Percentiles rank a stretch among this genome's conserved stretches.
phyloP scores from a whole-genome alignment of 2,329 filamentous ascomycete genomes.

The Xylariaceae sp. region DNA sequence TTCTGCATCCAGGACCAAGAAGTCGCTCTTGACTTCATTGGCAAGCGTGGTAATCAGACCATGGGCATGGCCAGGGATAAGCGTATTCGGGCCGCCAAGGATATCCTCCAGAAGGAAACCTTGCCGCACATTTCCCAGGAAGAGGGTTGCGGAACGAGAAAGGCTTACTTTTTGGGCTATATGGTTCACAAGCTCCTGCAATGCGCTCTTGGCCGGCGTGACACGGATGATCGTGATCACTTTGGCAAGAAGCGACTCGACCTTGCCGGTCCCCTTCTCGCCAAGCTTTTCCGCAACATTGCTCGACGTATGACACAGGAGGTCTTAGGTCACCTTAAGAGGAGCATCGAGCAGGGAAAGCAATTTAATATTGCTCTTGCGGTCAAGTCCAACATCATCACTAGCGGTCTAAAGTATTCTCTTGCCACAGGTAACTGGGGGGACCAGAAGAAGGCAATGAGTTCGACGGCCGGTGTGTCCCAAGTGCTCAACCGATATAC shows the following conservation, averaged over 20 bases:
- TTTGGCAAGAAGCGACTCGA: conserved; percentile 98
- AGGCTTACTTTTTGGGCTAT: conserved; percentile 97
- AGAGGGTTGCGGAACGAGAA: conserved; percentile 90
- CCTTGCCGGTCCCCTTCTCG: conserved; percentile 87
- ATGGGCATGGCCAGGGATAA: conserved; percentile 76
- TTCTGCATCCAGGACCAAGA: conserved; percentile 95
- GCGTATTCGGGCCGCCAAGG: conserved; percentile 86
- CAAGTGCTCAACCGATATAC: conserved; percentile 98
- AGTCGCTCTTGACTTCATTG: conserved; percentile 91
- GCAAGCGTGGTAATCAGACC: conserved; percentile 72
- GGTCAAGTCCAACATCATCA: conserved; percentile 86
- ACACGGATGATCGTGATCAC: conserved; percentile 96
- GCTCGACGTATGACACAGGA: conserved; percentile 90
- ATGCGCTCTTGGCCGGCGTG: conserved; percentile 85
- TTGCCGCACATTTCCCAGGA: conserved; percentile 93
- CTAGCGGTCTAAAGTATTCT: conserved; percentile 93
- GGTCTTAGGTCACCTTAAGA: conserved; percentile 84
- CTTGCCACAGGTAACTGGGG: conserved; percentile 98
- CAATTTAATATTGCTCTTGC: conserved; percentile 90
- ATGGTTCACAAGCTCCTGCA: conserved; percentile 97
- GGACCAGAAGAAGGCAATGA: conserved; percentile 97
- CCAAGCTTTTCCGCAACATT: conserved; percentile 91
- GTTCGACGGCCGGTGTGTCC: conserved; percentile 92
- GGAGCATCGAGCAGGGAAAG: conserved; percentile 82
- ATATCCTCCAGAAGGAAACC: conserved; percentile 95